Evolutionary conservation across 2,329 filamentous ascomycete genomes (phyloP), one percentile per base, ranked within the genome.

Genomic region (Beauveria bassiana): DNA sequence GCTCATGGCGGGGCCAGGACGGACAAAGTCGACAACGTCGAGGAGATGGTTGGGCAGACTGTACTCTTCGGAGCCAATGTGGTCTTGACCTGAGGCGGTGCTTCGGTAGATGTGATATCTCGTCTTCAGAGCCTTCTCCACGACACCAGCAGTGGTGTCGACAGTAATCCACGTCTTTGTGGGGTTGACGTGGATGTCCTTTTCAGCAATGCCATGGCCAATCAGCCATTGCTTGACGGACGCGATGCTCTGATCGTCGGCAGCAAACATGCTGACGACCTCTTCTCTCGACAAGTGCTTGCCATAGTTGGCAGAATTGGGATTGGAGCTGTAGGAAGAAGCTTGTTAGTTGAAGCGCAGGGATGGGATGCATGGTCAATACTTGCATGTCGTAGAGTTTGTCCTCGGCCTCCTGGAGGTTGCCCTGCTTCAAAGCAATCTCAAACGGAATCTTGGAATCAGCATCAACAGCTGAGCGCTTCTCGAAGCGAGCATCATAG

Each of bases 101-200:
- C 82, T 78, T 64, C 77, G 71, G 66, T 80, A 83, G 49, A 79
- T 69, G 64, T 83, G 77, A 66, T 82, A 84, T 62, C 81, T 73
- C 7, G 82, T 78, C 65, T 77, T 76, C 53, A 86, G 75, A 20
- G 86, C 74, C 22, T 70, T 69, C 69, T 85, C 82, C 6, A 80
- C 77, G 68, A 86, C 79, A 42, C 76, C 72, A 3, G 79, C 79
- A 6, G 80, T 80, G 9, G 81, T 81, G 61, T 83, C 76, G 67
- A 86, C 84, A 12, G 76, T 72, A 22, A 85, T 67, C 81, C 82
- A 85, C 55, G 78, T 78, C 59, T 79, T 77, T 31, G 79, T 79
- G 47, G 76, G 74, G 0, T 82, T 81, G 49, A 82, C 76, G 46
- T 71, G 72, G 49, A 86, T 74, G 5, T 81, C 76, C 3, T 73